Evolutionary conservation across 768 basidiomycete genomes (phyloP), one percentile per base, ranked within the genome.

Genomic region (Cubamyces lactineus): DNA sequence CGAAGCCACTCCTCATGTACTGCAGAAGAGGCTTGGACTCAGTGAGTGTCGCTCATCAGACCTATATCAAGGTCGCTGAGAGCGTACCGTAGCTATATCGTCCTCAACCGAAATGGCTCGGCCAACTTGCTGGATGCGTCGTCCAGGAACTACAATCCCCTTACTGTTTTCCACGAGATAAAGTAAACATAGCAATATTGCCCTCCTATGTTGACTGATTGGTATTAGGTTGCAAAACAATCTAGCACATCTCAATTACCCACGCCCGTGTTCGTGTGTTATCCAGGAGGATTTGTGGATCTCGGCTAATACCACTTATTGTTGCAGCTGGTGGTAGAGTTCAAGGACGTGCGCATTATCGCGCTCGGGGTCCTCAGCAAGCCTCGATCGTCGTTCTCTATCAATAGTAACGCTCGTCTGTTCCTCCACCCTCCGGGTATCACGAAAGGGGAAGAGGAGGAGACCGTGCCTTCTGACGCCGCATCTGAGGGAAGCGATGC

Each of bases 21-120:
- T 21, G 73, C 84, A 7, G 88, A 91, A 67, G 92, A 94, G 74
- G 78, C 89, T 21, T 94, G 92, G 91, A 92, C 91, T 51, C 91
- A 85, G 88, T 91, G 71, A 67, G 77, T 53, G 26, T 16, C 16
- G 38, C 57, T 13, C 4, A n/a, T n/a, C 11, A 0, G 17, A 57
- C 17, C 50, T 0, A 11, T 40, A 11, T 9, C 19, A 15, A 1
- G 6, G 26, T 15, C 43, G 48, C 24, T 55, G 19, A 64, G 43
- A 17, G 17, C 12, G 9, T n/a, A 15, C 19, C 30, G 52, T 65
- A 90, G 90, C 71, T 92, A 91, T 66, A 79, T 93, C 61, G 82
- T 88, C 23, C 71, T 94, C 60, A 91, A 90, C 68, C 86, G 89
- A 52, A 90, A 86, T 67, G 89, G 89, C 38, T 80, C 87, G 30